Evolutionary conservation across 1,139 yeast genomes (phyloP).

Genomic region (Suhomyces guaymorum): DNA sequence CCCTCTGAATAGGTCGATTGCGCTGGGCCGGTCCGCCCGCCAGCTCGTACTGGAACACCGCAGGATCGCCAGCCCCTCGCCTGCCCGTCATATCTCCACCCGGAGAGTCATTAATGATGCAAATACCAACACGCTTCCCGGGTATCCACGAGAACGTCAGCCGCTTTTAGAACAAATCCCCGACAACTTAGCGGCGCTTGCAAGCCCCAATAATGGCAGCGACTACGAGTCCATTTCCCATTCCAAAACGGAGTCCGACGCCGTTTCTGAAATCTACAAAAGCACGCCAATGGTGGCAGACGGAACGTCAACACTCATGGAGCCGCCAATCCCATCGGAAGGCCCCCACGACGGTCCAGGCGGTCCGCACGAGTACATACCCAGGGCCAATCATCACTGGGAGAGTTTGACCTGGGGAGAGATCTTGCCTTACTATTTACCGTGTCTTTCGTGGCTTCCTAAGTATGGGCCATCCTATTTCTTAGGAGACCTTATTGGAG

Average conservation of each 20-base stretch:
- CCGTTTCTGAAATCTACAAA: conserved; percentile 20
- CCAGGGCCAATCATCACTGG: conserved; percentile 22
- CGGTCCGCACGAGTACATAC: conserved; percentile 27
- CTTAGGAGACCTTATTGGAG: conserved; percentile 79
- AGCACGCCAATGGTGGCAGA: conserved; percentile 6
- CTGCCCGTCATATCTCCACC: conserved; percentile 34
- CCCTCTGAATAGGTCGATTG: conserved; percentile 7
- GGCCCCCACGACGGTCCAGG: background rate
- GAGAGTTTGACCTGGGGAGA: conserved; percentile 32
- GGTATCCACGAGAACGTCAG: conserved; percentile 20
- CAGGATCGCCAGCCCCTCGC: conserved; percentile 32
- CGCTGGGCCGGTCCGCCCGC: conserved; percentile 5
- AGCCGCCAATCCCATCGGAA: background rate
- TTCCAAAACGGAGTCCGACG: conserved; percentile 14
- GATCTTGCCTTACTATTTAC: conserved; percentile 68
- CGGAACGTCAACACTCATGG: background rate
- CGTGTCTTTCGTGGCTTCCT: conserved; percentile 78
- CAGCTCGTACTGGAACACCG: conserved; percentile 6
- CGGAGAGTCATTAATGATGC: conserved; percentile 27
- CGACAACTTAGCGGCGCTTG: background rate
- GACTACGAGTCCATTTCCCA: conserved; percentile 6
- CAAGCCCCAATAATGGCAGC: background rate
- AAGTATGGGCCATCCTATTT: conserved; percentile 54
- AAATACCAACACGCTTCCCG: background rate
- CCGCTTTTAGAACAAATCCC: conserved; percentile 19